Conservation (phyloP, 2,329 filamentous ascomycete genomes). For the Cercospora janseana region DNA sequence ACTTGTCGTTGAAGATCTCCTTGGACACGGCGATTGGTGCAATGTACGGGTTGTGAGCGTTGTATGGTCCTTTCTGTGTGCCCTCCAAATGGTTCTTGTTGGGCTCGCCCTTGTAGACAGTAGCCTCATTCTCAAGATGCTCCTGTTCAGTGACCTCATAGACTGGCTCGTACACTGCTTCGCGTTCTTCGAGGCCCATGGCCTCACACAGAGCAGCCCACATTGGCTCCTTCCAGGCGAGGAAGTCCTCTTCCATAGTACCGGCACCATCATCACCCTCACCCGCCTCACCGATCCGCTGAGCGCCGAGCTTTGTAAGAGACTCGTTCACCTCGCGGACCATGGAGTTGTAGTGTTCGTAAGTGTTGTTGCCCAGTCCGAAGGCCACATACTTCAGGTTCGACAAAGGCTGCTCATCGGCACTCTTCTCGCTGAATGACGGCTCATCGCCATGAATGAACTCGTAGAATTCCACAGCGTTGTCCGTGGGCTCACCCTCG, state of each 20-base stretch:
- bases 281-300: constrained; percentile 80
- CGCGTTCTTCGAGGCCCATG: constrained; percentile 89
- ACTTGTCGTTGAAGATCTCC: constrained; percentile 85
- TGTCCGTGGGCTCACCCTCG: constrained; percentile 97
- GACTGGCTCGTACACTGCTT: constrained; percentile 91
- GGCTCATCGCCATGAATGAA: constrained; percentile 82
- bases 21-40: constrained; percentile 87
- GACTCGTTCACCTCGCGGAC: constrained; percentile 85
- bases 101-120: constrained; percentile 92
- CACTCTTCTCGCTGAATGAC: constrained; percentile 69
- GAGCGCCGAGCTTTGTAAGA: constrained; percentile 76
- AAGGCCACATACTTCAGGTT: constrained; percentile 94
- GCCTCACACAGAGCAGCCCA: constrained; percentile 80
- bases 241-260: constrained; percentile 99
- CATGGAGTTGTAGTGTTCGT: constrained; percentile 99
- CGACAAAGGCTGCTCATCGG: constrained; percentile 67
- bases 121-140: constrained; percentile 69
- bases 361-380: constrained; percentile 97
- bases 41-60: constrained; percentile 83
- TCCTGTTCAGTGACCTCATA: constrained; percentile 71
- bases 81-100: constrained; percentile 79
- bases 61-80: constrained; percentile 80
- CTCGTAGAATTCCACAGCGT: constrained; percentile 98
- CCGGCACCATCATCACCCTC: constrained; percentile 97
- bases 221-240: constrained; percentile 99